Evolutionary conservation across 768 basidiomycete genomes (phyloP), one percentile per base, ranked within the genome.

Genomic region (Rhizopogon sp.): DNA sequence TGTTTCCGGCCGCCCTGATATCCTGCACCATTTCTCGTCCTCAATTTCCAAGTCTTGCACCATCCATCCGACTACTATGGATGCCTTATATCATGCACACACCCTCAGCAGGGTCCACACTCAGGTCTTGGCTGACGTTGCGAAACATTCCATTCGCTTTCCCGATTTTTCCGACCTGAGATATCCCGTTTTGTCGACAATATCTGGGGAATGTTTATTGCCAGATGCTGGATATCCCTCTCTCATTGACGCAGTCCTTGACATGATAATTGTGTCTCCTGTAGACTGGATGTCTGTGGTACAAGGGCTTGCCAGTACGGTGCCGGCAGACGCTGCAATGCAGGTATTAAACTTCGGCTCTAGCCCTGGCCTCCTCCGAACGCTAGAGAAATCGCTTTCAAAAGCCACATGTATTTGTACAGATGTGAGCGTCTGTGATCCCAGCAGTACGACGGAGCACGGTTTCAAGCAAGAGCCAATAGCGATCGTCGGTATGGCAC

Each of bases 401-500:
- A 59, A 57, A 45, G 55, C 56, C 20, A 45, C 52, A 16, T 43
- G 66, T 45, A 45, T 39, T 57, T 62, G 58, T 43, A 22, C 51
- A 16, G 63, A 66, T 35, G 61, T 59, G 9, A 49, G 58, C 9
- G 59, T 46, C n/a, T 47, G 55, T 9, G 13, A 11, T 33, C 37
- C 50, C 7, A 13, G 40, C 8, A 50, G 39, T 20, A n/a, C 37
- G 14, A 25, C 16, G 28, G 41, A 6, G 11, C 22, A 39, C 4
- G 16, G 16, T 17, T 31, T 14, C 31, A 72, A 71, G 40, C 75
- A 76, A 57, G 76, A 81, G 44, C 77, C 82, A 3, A 80, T 90
- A 46, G 88, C 88, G 0, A 80, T 89, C 54, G 72, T 88, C 46
- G 88, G 88, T 8, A 87, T 88, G 85, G 82, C 85, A 1, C 74